phyloP scores from a whole-genome alignment of 768 basidiomycete species.

The Suillus variegatus region DNA sequence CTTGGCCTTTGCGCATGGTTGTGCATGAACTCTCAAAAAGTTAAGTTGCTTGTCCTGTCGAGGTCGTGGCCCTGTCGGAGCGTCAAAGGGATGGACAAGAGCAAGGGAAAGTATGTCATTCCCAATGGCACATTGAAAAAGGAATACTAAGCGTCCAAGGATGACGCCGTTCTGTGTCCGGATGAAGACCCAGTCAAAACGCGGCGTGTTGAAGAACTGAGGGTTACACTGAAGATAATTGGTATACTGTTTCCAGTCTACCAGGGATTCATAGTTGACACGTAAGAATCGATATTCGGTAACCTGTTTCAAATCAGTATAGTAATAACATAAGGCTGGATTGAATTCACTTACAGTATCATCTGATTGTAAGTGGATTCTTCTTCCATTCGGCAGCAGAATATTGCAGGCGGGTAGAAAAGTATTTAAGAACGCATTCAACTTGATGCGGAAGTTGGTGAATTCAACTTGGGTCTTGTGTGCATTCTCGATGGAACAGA shows the following conservation, averaged over 20 bases:
- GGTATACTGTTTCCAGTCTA: slow-evolving; percentile 28
- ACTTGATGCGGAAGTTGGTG: slow-evolving; percentile 7
- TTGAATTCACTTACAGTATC: not conserved
- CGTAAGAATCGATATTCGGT: slow-evolving; percentile 25
- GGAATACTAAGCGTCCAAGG: slow-evolving; percentile 20
- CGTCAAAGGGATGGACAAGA: slow-evolving; percentile 24
- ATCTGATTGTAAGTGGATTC: slow-evolving; percentile 6
- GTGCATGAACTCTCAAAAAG: slow-evolving; percentile 18
- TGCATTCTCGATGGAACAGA: not conserved
- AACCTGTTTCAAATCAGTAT: slow-evolving; percentile 18
- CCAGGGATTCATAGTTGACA: slow-evolving; percentile 28
- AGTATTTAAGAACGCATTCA: not conserved
- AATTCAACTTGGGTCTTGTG: slow-evolving; percentile 1
- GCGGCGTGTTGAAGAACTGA: slow-evolving; percentile 26
- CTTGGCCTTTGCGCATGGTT: slow-evolving; percentile 7
- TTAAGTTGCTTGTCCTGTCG: slow-evolving; percentile 25
- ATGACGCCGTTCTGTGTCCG: slow-evolving; percentile 11
- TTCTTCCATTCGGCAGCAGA: not conserved
- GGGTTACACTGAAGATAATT: slow-evolving; percentile 33
- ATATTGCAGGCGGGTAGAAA: slow-evolving; percentile 2
- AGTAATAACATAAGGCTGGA: not conserved
- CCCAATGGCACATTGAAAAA: slow-evolving; percentile 20
- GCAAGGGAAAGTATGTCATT: not conserved
- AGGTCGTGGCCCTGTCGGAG: not conserved
- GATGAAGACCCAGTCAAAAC: slow-evolving; percentile 32